phyloP scores from a whole-genome alignment of 2,329 filamentous ascomycete genomes.

The Xylariales sp. region DNA sequence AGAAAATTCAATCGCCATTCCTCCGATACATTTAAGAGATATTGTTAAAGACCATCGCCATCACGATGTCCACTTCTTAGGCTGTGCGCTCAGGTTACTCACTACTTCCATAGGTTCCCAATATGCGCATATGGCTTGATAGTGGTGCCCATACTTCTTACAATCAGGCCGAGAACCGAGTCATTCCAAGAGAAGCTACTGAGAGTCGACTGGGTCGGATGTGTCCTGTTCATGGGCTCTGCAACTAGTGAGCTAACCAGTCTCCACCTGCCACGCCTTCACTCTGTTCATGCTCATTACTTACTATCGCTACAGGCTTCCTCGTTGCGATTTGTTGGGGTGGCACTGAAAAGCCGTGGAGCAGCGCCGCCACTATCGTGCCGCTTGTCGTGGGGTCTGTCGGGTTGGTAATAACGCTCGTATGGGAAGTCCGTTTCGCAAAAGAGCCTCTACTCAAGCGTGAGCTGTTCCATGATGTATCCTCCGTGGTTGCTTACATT shows the following conservation, averaged over 20 bases:
- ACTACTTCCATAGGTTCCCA: too few relatives aligned
- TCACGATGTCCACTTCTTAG: too few relatives aligned
- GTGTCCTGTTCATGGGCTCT: slow-evolving; percentile 36
- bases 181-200: slow-evolving; percentile 27
- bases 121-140: slow-evolving; percentile 35
- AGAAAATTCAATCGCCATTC: too few relatives aligned
- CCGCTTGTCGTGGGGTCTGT: slow-evolving; percentile 38
- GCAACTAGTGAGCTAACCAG: too few relatives aligned
- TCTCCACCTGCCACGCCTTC: too few relatives aligned
- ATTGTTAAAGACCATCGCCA: too few relatives aligned
- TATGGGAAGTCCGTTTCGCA: slow-evolving; percentile 31
- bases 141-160: slow-evolving; percentile 35
- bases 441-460: slow-evolving; percentile 24
- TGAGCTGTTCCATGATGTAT: slow-evolving; percentile 9
- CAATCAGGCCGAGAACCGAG: slow-evolving; percentile 27
- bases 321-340: slow-evolving; percentile 27
- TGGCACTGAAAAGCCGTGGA: slow-evolving; percentile 39
- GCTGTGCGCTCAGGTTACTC: too few relatives aligned
- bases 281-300: too few relatives aligned
- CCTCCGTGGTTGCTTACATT: slow-evolving; percentile 22
- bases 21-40: too few relatives aligned
- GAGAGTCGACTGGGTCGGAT: slow-evolving; percentile 42
- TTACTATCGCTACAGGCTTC: too few relatives aligned
- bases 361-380: slow-evolving; percentile 30
- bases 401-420: slow-evolving; percentile 30